Base-by-base conservation (phyloP, 2,329 filamentous ascomycete genomes). In the Diatrype stigma region DNA sequence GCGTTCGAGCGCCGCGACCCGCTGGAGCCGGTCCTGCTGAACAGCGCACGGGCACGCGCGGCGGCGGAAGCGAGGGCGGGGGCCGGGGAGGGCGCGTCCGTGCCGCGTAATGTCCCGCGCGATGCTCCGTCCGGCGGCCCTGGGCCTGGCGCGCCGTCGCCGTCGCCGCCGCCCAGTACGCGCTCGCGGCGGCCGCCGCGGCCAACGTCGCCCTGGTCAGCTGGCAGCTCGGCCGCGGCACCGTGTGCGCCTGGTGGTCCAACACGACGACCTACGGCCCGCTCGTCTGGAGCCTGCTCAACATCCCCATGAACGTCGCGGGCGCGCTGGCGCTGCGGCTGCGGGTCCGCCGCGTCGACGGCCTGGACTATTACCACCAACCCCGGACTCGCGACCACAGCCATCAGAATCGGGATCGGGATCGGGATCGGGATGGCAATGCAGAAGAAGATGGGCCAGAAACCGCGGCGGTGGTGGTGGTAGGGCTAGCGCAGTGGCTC, bases 1-100 rank as follows among this genome's bases (percentile, higher is more conserved):
- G 52, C 53, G 1, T 61, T 61, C 26, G 58, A 59, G 38, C 54
- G 50, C 30, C 42, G 48, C 17, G 48, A 57, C n/a, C 58, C 55
- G 12, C 35, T 47, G 12, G 52, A 51, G 14, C 49, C 55, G n/a
- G 49, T 62, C n/a, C 35, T 19, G 16, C 28, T 23, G 14, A 45
- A 42, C 4, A 30, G 42, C 1, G 46, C 44, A 3, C 48, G 46
- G 6, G 26, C 26, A 30, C 26, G 5, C n/a, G n/a, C n/a, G n/a
- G n/a, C n/a, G n/a, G n/a, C n/a, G n/a, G n/a, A n/a, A n/a, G n/a
- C n/a, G n/a, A n/a, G n/a, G n/a, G n/a, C n/a, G n/a, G n/a, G n/a
- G n/a, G n/a, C n/a, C n/a, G n/a, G n/a, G n/a, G n/a, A n/a, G n/a
- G 26, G 6, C 10, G 26, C 26, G 6, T 10, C 26, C 26, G 26